Evolutionary conservation across 1,284 basidiomycete genomes (phyloP).

Genomic region (Moniliophthora roreri): DNA sequence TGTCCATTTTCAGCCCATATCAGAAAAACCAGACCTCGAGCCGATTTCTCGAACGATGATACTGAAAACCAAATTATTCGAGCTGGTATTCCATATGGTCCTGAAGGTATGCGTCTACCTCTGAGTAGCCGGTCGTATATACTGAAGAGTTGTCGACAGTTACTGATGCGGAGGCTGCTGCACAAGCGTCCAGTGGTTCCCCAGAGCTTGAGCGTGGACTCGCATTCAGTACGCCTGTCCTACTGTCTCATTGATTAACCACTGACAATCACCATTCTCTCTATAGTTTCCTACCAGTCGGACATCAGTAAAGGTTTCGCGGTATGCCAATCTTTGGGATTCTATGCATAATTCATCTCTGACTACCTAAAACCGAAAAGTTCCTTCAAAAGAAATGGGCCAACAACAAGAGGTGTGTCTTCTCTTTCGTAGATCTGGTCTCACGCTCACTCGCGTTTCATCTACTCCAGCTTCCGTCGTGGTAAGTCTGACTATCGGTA

Average conservation of each 20-base stretch:
- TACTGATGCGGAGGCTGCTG: constrained; percentile 17
- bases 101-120: constrained; percentile 24
- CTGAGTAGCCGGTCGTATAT: neutral
- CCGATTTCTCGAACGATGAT: neutral
- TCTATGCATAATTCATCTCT: too few relatives aligned
- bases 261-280: neutral
- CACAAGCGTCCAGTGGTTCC: constrained; percentile 15
- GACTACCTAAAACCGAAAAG: too few relatives aligned
- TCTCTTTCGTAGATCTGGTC: neutral
- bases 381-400: constrained; percentile 33
- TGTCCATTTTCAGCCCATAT: constrained; percentile 35
- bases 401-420: constrained; percentile 21
- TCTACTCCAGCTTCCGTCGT: neutral
- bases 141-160: constrained; percentile 4
- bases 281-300: constrained; percentile 28
- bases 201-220: constrained; percentile 25
- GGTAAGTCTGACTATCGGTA: too few relatives aligned
- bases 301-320: constrained; percentile 25
- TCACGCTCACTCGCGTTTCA: constrained; percentile 8
- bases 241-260: neutral
- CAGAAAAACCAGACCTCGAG: constrained; percentile 30
- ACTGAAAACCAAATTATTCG: constrained; percentile 33
- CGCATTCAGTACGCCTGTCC: constrained; percentile 21
- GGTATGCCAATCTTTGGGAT: too few relatives aligned
- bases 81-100: constrained; percentile 38